Base-by-base conservation (phyloP, 768 basidiomycete genomes). In the Phaeotremella skinneri region DNA sequence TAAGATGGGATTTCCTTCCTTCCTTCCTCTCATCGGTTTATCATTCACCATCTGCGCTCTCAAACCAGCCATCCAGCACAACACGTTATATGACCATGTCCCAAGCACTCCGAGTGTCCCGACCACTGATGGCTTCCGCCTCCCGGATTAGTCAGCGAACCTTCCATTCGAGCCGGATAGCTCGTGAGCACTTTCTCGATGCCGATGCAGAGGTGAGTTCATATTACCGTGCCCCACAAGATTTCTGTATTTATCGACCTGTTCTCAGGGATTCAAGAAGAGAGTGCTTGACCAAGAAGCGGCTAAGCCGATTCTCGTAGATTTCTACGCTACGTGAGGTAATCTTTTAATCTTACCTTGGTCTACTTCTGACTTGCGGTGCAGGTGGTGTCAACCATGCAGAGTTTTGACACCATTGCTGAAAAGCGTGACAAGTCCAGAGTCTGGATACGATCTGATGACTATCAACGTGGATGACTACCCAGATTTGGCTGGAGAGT, bases 351-450 rank as follows among this genome's bases (percentile, higher is more conserved):
- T 45, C n/a, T n/a, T n/a, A n/a, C n/a, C n/a, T n/a, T n/a, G n/a
- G n/a, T n/a, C n/a, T n/a, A n/a, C n/a, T n/a, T 21, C 23, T 16
- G 16, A 39, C 7, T 31, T 42, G 23, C 30, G n/a, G n/a, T 31
- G 3, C 20, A 70, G 69, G 32, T 72, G 70, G 70, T 72, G 70
- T 58, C 70, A 72, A 52, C 70, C 70, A 14, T 72, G 70, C 52
- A 52, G 63, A 56, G 69, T 74, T 29, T 64, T 74, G 39, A 68
- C 68, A 7, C 73, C 73, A n/a, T 37, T 68, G 20, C 61, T 74
- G 4, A 69, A 69, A 49, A 62, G 58, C 29, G 55, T 62, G 14
- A 72, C 70, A 2, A 61, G 58, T 3, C 67, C 67, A 4, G 67
- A 67, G n/a, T 55, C 61, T 6, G 64, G 55, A 1, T 59, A 55